Evolutionary conservation across 2,329 filamentous ascomycete genomes (phyloP), one percentile per base, ranked within the genome.

Genomic region (Fusarium sp.): DNA sequence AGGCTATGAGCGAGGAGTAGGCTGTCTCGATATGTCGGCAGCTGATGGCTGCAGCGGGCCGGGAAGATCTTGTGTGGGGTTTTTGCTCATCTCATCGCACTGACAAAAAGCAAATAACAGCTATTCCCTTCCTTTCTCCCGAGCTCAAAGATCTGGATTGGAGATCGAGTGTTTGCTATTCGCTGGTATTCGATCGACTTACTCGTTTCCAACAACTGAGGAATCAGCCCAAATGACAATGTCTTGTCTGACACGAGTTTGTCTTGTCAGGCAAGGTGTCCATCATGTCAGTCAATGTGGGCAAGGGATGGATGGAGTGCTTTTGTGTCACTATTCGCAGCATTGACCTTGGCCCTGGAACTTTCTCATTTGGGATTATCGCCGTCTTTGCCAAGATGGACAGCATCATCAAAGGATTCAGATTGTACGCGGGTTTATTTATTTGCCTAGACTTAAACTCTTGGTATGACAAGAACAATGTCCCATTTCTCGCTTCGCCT

Each of bases 21-120:
- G 32, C 32, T 55, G 51, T 61, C 66, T 37, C 32, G 32, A 37
- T 46, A 49, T 62, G 66, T 68, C 67, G 55, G 54, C 55, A 55
- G 57, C 66, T 59, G 53, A 72, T 46, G 23, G 25, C 60, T 73
- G 71, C 68, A 71, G 58, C 56, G 48, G 63, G 46, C 48, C 60
- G 58, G 56, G 59, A 45, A 65, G 59, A 66, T 59, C 63, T 66
- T 12, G 27, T 66, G 65, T 68, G 71, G 68, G 63, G 59, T 63
- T 65, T 69, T 55, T 66, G 46, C 60, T 57, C 48, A 62, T 65
- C 47, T 57, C 48, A 62, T 65, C 47, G 61, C 41, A 59, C 47
- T 42, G 40, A 25, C 25, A 59, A 60, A 64, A 53, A 51, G 66
- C 57, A 66, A 66, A 25, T 21, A 28, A 40, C n/a, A 30, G 27